These are phyloP conservation scores for Exserohilum rostratum DNA, from an alignment of 2,329 filamentous ascomycete species.

Conservation along the genomic window DNA sequence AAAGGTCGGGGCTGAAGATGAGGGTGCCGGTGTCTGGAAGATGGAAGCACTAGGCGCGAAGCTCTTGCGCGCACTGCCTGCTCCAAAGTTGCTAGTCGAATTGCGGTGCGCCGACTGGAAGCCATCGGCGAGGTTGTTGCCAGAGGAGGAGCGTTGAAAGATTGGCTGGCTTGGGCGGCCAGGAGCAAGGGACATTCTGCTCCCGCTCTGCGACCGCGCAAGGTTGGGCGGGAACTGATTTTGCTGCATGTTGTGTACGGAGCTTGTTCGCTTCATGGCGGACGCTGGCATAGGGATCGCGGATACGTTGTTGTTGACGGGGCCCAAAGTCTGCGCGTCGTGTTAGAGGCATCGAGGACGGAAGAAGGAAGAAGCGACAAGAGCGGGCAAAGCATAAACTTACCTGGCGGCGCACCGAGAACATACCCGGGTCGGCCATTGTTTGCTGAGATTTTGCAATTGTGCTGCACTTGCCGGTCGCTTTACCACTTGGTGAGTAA, in stretches of 20 bases:
- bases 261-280: slow-evolving; percentile 90
- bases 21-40: slow-evolving; percentile 53
- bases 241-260: slow-evolving; percentile 67
- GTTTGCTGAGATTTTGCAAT: slow-evolving; percentile 12
- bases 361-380: slow-evolving; percentile 15
- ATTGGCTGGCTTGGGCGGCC: slow-evolving; percentile 80
- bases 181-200: slow-evolving; percentile 83
- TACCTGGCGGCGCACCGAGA: slow-evolving; percentile 93
- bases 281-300: slow-evolving; percentile 89
- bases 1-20: slow-evolving; percentile 52
- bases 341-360: slow-evolving; percentile 20
- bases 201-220: slow-evolving; percentile 80
- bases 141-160: slow-evolving; percentile 84
- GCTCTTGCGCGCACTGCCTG: slow-evolving; percentile 69
- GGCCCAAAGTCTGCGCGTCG: slow-evolving; percentile 75
- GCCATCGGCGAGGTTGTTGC: slow-evolving; percentile 79
- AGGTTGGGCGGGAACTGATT: slow-evolving; percentile 65
- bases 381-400: slow-evolving; percentile 40
- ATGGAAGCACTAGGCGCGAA: slow-evolving; percentile 66
- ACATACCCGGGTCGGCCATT: slow-evolving; percentile 65
- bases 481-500: neutral
- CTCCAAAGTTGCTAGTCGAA: slow-evolving; percentile 72
- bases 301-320: slow-evolving; percentile 76
- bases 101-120: slow-evolving; percentile 84
- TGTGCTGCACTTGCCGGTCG: neutral